phyloP scores from a whole-genome alignment of 495 filamentous ascomycete genomes.

The Talaromyces trachyspermus region DNA sequence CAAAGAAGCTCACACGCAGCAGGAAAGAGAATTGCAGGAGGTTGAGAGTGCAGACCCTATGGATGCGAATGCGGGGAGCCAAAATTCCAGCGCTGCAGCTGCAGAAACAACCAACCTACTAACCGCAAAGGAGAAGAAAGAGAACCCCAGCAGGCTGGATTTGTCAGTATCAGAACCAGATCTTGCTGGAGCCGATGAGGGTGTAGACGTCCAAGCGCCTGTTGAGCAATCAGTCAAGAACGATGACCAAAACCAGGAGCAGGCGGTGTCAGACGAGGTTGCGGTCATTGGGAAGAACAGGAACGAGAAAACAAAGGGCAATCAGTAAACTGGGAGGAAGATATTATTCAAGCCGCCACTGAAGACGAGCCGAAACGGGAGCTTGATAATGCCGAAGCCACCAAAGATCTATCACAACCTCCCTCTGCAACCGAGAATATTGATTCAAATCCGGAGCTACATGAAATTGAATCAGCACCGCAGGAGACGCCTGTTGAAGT shows the following conservation, averaged over 20 bases:
- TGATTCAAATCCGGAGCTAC: slow-evolving; percentile 1
- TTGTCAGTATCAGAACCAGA: neutral
- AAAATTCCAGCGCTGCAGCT: slow-evolving; percentile 10
- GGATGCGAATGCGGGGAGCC: slow-evolving; percentile 8
- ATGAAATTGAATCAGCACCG: slow-evolving; percentile 11
- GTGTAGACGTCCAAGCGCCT: slow-evolving; percentile 10
- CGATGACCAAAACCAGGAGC: neutral
- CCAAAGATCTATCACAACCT: slow-evolving; percentile 1
- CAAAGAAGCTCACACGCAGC: slow-evolving; percentile 3
- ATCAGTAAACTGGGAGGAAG: slow-evolving; percentile 10
- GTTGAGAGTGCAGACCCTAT: neutral
- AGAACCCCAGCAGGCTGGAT: slow-evolving; percentile 31
- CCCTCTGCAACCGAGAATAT: slow-evolving; percentile 11
- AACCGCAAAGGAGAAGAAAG: slow-evolving; percentile 35
- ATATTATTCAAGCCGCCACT: slow-evolving; percentile 1
- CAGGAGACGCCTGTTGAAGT: slow-evolving; percentile 34
- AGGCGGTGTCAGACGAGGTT: slow-evolving; percentile 11
- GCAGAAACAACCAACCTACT: slow-evolving; percentile 20
- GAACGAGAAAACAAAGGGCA: slow-evolving; percentile 32
- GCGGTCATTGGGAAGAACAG: slow-evolving; percentile 43
- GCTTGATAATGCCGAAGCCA: neutral
- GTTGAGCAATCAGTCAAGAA: neutral
- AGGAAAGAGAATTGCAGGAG: slow-evolving; percentile 10
- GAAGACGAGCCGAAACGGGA: neutral
- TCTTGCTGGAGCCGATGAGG: slow-evolving; percentile 9